Evolutionary conservation across 306 rosid species (phyloP), one percentile per base, ranked within the genome.

Genomic region (Cyclanthera cordifolia): DNA sequence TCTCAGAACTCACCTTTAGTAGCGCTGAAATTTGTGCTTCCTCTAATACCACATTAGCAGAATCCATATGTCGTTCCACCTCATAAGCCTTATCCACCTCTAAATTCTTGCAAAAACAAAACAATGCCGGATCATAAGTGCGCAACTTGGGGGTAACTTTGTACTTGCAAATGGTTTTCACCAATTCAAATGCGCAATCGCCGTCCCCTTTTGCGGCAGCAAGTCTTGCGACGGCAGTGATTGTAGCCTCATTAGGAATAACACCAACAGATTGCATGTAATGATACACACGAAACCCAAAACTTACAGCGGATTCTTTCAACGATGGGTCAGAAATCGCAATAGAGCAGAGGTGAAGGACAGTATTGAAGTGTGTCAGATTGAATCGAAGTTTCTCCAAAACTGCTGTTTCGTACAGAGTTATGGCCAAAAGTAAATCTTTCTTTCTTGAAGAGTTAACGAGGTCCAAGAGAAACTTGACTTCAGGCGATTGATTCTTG

Each of bases 341-440:
- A 28, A 63, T 80, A 50, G 90, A 85, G 70, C 98, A 93, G 55
- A 89, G 90, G 82, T 93, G 86, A 76, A 92, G 96, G n/a, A 93
- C 74, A 21, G 94, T 74, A 49, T 93, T 93, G 80, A 89, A 83
- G 68, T 89, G 89, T 70, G 82, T 84, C 12, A 81, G 94, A 48
- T 64, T 83, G 57, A 93, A 76, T 20, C 85, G 82, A 2, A 75
- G 76, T 15, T 74, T 72, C 50, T 49, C 72, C 0, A 77, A 76
- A 72, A 78, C 68, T 0, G 89, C 91, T 30, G 73, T 65, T 48
- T 87, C 91, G 15, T 75, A 86, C 0, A 85, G 87, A 9, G 87
- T 56, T 48, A 93, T 83, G 0, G 98, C 89, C 5, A 67, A 68
- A 1, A 24, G 70, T 0, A 93, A 59, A 61, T 93, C 82, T 25